Percentiles rank a stretch among this genome's conserved stretches.
Evolutionary conservation across 176 grass and related monocot species (phyloP).

Genomic region (Eleusine indica): DNA sequence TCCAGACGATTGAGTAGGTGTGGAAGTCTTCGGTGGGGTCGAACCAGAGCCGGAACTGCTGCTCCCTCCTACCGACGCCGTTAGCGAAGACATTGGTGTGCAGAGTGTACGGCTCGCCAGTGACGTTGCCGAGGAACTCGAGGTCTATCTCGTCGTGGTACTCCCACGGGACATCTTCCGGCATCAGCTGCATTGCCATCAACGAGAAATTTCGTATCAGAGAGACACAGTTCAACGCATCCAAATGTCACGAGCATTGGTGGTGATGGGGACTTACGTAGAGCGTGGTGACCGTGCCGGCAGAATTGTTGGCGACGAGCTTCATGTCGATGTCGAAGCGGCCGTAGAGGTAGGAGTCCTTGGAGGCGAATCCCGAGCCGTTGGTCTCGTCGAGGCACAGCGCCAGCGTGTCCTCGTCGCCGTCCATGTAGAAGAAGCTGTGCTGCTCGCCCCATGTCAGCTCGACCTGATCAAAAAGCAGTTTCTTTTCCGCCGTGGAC

Average conservation of each 20-base stretch:
- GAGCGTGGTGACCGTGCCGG: slow-evolving; percentile 79
- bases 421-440: slow-evolving; percentile 38
- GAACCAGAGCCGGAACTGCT: slow-evolving; percentile 82
- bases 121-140: slow-evolving; percentile 76
- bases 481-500: not conserved
- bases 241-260: not conserved
- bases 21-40: slow-evolving; percentile 71
- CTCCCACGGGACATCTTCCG: slow-evolving; percentile 35
- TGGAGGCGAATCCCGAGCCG: slow-evolving; percentile 68
- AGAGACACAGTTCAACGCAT: not conserved
- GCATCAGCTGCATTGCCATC: slow-evolving; percentile 37
- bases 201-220: not conserved
- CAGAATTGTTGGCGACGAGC: slow-evolving; percentile 65
- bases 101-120: slow-evolving; percentile 69
- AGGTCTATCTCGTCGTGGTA: slow-evolving; percentile 78
- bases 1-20: slow-evolving; percentile 82
- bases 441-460: slow-evolving; percentile 46
- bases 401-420: slow-evolving; percentile 27
- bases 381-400: slow-evolving; percentile 42
- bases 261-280: slow-evolving; percentile 48
- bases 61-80: slow-evolving; percentile 55
- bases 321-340: slow-evolving; percentile 69
- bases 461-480: slow-evolving; percentile 28
- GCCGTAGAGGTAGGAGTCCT: slow-evolving; percentile 53
- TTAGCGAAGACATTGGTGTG: slow-evolving; percentile 73